Percentiles rank a stretch among this genome's conserved stretches.
phyloP scores from a whole-genome alignment of 1,284 basidiomycete genomes.

The Malassezia dermatis region DNA sequence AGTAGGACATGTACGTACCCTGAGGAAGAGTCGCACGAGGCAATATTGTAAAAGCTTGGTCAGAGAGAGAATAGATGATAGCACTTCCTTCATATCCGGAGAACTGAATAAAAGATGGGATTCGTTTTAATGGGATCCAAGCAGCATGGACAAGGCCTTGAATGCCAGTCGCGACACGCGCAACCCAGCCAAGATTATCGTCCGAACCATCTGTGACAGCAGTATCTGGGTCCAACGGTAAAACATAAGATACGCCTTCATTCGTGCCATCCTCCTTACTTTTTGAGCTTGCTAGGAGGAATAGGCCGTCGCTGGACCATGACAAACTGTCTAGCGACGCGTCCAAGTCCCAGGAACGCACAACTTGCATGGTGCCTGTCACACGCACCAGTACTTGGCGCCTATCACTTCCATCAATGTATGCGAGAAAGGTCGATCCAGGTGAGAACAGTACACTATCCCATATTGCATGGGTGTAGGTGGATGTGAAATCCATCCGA shows the following conservation, averaged over 20 bases:
- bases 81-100: background rate
- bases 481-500: conserved; percentile 36
- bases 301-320: conserved; percentile 37
- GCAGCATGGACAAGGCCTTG: conserved; percentile 27
- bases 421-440: conserved; percentile 38
- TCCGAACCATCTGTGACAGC: conserved; percentile 33
- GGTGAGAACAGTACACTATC: conserved; percentile 36
- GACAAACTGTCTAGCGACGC: conserved; percentile 20
- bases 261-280: conserved; percentile 1
- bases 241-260: conserved; percentile 28
- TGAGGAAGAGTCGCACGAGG: background rate
- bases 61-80: conserved; percentile 11
- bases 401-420: conserved; percentile 18
- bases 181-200: conserved; percentile 34
- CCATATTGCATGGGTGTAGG: conserved; percentile 28
- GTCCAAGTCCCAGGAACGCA: conserved; percentile 33
- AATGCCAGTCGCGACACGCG: conserved; percentile 27
- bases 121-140: conserved; percentile 22
- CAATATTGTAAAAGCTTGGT: conserved; percentile 7
- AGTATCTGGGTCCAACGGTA: conserved; percentile 35
- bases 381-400: conserved; percentile 25
- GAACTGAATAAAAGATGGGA: conserved; percentile 14
- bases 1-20: background rate
- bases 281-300: conserved; percentile 19
- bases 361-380: conserved; percentile 34